Evolutionary conservation across 495 filamentous ascomycete genomes (phyloP).

Genomic region (Aspergillus panamensis): DNA sequence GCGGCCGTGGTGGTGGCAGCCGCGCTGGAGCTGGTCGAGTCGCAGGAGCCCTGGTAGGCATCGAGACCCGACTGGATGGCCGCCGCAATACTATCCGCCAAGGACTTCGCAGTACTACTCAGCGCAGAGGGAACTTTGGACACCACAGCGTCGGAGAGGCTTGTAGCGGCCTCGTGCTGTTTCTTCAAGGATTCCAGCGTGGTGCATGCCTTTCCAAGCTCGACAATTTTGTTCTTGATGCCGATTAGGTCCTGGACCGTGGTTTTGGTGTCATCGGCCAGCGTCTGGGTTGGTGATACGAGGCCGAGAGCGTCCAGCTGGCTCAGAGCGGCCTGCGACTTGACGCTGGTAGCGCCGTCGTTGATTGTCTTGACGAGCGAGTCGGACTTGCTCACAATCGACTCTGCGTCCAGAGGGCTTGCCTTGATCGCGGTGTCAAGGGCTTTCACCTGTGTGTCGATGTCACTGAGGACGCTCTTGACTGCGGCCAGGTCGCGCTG

Average conservation of each 20-base stretch:
- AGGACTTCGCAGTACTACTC: constrained; percentile 24
- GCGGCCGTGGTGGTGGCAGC: not conserved
- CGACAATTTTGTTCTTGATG: not conserved
- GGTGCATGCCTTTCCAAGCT: not conserved
- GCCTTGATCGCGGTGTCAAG: constrained; percentile 1
- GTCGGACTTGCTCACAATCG: constrained; percentile 3
- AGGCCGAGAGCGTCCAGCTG: constrained; percentile 11
- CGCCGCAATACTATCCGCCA: constrained; percentile 29
- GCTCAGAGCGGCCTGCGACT: not conserved
- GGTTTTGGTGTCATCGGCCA: constrained; percentile 4
- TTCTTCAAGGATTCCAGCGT: constrained; percentile 2
- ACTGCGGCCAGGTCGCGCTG: constrained; percentile 9
- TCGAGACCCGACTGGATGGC: constrained; percentile 38
- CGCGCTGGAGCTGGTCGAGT: not conserved
- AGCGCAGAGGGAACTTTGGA: constrained; percentile 14
- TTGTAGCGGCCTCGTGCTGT: not conserved
- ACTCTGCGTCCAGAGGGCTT: not conserved
- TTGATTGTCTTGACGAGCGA: constrained; percentile 3
- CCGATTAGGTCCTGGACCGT: not conserved
- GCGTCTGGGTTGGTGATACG: constrained; percentile 6
- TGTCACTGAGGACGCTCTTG: constrained; percentile 5
- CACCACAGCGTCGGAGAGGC: not conserved
- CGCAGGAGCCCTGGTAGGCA: constrained; percentile 8
- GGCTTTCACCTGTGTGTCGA: constrained; percentile 5
- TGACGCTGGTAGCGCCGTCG: not conserved